Base-by-base conservation (phyloP, 805 yeast species). In the Saccharomycopsis capsularis region DNA sequence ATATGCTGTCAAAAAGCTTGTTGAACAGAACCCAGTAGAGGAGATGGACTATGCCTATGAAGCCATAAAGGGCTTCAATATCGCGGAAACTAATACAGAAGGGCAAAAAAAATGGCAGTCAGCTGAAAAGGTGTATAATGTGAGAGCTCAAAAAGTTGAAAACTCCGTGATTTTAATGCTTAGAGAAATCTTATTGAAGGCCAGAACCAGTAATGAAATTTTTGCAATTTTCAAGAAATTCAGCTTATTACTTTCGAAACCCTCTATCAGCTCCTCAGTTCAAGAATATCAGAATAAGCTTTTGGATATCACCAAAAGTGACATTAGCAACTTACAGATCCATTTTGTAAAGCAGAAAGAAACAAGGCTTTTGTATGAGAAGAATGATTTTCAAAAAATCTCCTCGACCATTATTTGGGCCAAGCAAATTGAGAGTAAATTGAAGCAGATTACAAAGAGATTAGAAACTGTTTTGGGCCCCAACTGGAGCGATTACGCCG, bases 401-500 rank as follows among this genome's bases (percentile, higher is more conserved):
- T 62, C 80, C 2, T 68, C 78, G 3, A 61, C 71, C 1, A 57
- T 82, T 3, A 59, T 75, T 1, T 76, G 83, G 78, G 73, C 74
- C 11, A 66, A 64, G n/a, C 81, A 79, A 55, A 65, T 79, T 2
- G 70, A 68, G 32, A 54, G 62, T 23, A 75, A 74, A 43, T 58
- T 81, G 2, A 61, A 64, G 3, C 61, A 63, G 22, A 59, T 79
- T n/a, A 57, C 69, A 29, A 55, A 60, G 3, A 68, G 78, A 27
- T 62, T 82, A 5, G 78, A 75, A 40, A 61, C 69, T 11, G 69
- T 82, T 3, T 63, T 83, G 5, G 85, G 89, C 0, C 59, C 68
- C 16, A 78, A 78, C 5, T 83, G 90, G 90, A 65, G 62, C 19
- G 64, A 69, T 7, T 78, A 76, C 50, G 74, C 81, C 2, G 88